Percentiles rank a stretch among this genome's conserved stretches.
Conservation (phyloP, 345 rosid genomes). For the Populus alba region DNA sequence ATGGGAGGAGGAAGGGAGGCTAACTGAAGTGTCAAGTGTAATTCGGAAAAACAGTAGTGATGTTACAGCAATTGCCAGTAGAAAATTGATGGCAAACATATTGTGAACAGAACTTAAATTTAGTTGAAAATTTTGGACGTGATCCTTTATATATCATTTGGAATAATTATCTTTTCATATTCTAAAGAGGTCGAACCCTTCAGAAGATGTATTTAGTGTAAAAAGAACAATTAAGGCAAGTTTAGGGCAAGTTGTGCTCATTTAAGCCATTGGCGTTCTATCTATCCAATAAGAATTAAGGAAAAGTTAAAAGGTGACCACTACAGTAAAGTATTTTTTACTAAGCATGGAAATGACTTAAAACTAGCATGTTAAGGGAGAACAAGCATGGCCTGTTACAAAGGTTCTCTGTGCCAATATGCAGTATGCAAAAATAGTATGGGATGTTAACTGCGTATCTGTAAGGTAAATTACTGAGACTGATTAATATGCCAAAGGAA, state of each 20-base stretch:
- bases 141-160: not conserved
- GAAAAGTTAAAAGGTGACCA: not conserved
- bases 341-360: not conserved
- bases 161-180: not conserved
- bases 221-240: not conserved
- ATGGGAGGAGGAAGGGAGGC: not conserved
- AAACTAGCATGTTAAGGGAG: slow-evolving; percentile 1
- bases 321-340: not conserved
- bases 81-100: not conserved
- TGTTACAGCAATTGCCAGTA: not conserved
- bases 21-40: not conserved
- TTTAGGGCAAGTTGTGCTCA: not conserved
- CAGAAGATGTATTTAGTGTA: not conserved
- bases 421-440: not conserved
- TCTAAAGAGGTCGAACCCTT: not conserved
- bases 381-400: not conserved
- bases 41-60: not conserved
- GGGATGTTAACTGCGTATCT: not conserved
- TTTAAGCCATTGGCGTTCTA: not conserved
- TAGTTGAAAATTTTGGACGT: not conserved
- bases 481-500: slow-evolving; percentile 6
- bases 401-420: not conserved
- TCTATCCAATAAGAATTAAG: not conserved
- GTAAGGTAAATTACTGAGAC: not conserved
- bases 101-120: not conserved